Evolutionary conservation across 2,329 filamentous ascomycete genomes (phyloP), one percentile per base, ranked within the genome.

Genomic region (Microdochium paspali): DNA sequence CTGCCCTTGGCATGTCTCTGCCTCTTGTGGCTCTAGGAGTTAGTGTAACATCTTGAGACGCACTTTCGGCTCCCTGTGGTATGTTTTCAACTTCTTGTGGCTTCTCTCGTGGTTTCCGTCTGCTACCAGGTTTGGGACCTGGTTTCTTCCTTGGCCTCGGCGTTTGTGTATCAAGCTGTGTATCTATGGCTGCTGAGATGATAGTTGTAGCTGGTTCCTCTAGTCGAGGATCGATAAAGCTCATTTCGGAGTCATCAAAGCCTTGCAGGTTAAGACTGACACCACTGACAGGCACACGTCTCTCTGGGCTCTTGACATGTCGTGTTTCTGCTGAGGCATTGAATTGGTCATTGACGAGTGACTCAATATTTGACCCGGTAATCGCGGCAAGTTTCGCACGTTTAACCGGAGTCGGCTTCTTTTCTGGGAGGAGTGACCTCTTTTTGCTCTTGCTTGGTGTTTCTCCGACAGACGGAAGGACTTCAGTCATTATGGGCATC

Each of bases 401-500:
- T 12, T 40, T 40, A 20, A 20, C 18, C 10, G 35, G 18, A 18
- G 35, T 40, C 18, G 35, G 12, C 18, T 18, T 40, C 18, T 40
- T 40, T 18, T 40, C 35, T 18, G 12, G 3, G 4, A 40, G 6
- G 10, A 40, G 35, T 20, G 35, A 21, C 12, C 47, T 61, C 53
- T 44, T 56, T 53, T 4, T 32, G 30, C 13, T 44, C 46, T 18
- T 57, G 52, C 44, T 60, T 59, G 12, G 35, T 21, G 35, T 40
- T 20, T 21, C 35, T 3, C 18, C 35, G 12, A 9, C 18, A 3
- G 18, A 9, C 12, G 18, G 3, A 20, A 20, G 3, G 7, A 55
- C 50, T 24, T 54, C 59, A 45, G 54, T 53, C 56, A 70, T 63
- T 12, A 59, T 49, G n/a, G 57, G 58, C 26, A 49, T 50, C 4